Evolutionary conservation across 2,329 filamentous ascomycete genomes (phyloP).

Genomic region (Cordyceps tenuipes): DNA sequence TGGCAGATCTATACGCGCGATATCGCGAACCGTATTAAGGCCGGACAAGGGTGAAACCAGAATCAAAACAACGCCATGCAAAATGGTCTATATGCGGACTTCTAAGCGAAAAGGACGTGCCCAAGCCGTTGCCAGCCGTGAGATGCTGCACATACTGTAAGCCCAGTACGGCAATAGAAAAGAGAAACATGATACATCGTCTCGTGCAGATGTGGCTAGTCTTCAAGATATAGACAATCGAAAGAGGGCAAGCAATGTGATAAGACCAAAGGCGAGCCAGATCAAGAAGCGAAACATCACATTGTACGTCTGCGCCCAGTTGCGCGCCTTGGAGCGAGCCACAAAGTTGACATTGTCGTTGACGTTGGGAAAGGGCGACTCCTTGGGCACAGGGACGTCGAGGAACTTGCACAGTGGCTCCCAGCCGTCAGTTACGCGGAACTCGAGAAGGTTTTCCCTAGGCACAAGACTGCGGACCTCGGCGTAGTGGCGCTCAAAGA

Average conservation of each 20-base stretch:
- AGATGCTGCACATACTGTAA: conserved; percentile 1
- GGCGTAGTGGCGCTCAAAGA: conserved; percentile 39
- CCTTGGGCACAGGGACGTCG: conserved; percentile 24
- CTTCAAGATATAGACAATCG: background rate
- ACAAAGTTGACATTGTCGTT: conserved; percentile 30
- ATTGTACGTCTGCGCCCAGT: conserved; percentile 28
- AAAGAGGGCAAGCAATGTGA: conserved; percentile 10
- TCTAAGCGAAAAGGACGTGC: background rate
- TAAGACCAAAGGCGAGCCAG: conserved; percentile 14
- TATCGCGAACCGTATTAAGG: background rate
- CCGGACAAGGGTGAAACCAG: background rate
- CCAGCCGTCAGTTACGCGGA: conserved; percentile 28
- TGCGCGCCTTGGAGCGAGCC: conserved; percentile 22
- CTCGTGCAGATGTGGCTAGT: background rate
- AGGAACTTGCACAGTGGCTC: conserved; percentile 30
- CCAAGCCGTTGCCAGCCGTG: background rate
- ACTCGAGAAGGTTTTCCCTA: conserved; percentile 27
- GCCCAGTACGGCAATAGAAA: background rate
- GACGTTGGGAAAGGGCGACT: conserved; percentile 27
- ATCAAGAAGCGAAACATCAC: conserved; percentile 21
- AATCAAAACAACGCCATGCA: conserved; percentile 5
- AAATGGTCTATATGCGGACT: conserved; percentile 4
- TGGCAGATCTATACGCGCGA: background rate
- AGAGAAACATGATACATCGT: background rate
- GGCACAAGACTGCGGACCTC: conserved; percentile 25